Evolutionary conservation across 2,329 filamentous ascomycete genomes (phyloP), one percentile per base, ranked within the genome.

Genomic region (Alternaria sp.): DNA sequence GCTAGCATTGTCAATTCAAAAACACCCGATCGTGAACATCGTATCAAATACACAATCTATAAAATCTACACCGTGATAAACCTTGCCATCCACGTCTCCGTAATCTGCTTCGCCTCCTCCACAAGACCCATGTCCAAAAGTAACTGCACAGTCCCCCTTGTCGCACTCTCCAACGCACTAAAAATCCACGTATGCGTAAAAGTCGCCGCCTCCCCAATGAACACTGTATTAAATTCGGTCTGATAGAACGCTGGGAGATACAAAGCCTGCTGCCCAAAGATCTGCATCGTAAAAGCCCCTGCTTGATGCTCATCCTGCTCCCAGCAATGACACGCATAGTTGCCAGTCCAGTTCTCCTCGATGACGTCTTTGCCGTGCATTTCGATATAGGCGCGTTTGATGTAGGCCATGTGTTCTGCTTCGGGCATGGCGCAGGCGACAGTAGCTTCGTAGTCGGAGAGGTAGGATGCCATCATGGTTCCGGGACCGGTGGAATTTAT

Each of bases 171-270:
- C 5, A 90, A 73, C 1, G 88, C 87, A 5, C 83, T 85, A 14
- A 83, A 82, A 36, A 89, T 86, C 87, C 86, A 90, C 1, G 86
- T 86, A 68, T 90, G 88, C 0, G 88, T 90, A 69, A 87, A 89
- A 5, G 83, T 85, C 33, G 37, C 21, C 21, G 31, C 39, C 51
- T 90, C 88, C 2, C 74, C 74, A 8, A 88, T 79, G 58, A 89
- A 89, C 17, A 90, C 84, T 10, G 87, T 86, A 49, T 87, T 85
- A 56, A 82, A 83, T 70, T 90, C 85, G 0, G 87, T 90, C 69
- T 86, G 84, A 66, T 88, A 89, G 67, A 89, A 91, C 23, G 88
- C 85, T 0, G 89, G 88, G 9, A 91, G 78, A 63, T 88, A 91
- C 24, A 90, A 67, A 66, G 87, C 81, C 68, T 91, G 88, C 77